Evolutionary conservation across 1,284 basidiomycete species (phyloP).

Genomic region (Bjerkandera adusta): DNA sequence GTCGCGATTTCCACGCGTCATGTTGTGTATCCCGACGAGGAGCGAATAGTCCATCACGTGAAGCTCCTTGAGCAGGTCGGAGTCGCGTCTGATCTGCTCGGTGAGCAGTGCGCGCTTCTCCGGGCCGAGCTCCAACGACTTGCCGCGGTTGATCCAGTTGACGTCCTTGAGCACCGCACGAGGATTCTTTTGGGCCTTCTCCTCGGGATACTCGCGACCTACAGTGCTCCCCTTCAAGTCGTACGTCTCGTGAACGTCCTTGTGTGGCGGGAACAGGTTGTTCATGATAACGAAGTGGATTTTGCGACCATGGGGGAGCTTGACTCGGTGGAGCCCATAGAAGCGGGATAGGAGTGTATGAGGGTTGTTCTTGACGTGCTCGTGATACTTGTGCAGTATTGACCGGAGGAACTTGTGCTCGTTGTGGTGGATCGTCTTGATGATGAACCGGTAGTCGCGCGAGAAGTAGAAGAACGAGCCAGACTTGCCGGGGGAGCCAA

Average conservation of each 20-base stretch:
- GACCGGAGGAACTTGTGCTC: slow-evolving; percentile 93
- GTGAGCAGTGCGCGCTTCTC: slow-evolving; percentile 90
- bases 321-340: slow-evolving; percentile 96
- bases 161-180: slow-evolving; percentile 93
- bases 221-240: slow-evolving; percentile 96
- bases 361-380: slow-evolving; percentile 87
- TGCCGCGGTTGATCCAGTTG: slow-evolving; percentile 89
- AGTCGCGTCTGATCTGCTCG: slow-evolving; percentile 87
- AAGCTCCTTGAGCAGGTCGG: slow-evolving; percentile 80
- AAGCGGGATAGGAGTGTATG: slow-evolving; percentile 94
- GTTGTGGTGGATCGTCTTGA: slow-evolving; percentile 95
- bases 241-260: slow-evolving; percentile 97
- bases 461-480: slow-evolving; percentile 99
- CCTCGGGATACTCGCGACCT: slow-evolving; percentile 87
- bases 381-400: slow-evolving; percentile 86
- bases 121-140: slow-evolving; percentile 86
- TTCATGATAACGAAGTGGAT: slow-evolving; percentile 99
- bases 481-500: slow-evolving; percentile 98
- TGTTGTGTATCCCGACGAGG: slow-evolving; percentile 92
- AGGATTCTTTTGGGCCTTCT: slow-evolving; percentile 77
- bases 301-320: slow-evolving; percentile 90
- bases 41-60: slow-evolving; percentile 97
- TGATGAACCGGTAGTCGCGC: slow-evolving; percentile 98
- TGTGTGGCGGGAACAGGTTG: slow-evolving; percentile 96
- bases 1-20: slow-evolving; percentile 88